phyloP scores from a whole-genome alignment of 495 filamentous ascomycete species.

The Tetracladium setigerum region DNA sequence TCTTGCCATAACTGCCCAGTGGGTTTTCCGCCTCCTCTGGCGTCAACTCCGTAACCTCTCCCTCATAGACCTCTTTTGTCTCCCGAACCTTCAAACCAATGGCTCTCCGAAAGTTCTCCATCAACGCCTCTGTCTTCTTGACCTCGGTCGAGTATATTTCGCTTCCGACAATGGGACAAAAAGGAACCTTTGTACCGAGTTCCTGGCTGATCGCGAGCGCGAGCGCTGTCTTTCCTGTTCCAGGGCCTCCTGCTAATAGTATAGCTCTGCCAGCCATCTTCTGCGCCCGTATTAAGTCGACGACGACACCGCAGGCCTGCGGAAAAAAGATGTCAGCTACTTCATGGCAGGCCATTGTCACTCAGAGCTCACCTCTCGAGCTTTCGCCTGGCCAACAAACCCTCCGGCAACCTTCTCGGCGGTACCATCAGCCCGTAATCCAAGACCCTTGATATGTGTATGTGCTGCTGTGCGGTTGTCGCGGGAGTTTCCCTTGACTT shows the following conservation, averaged over 20 bases:
- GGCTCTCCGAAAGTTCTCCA: constrained; percentile 96
- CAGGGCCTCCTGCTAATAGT: constrained; percentile 81
- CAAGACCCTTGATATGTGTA: constrained; percentile 93
- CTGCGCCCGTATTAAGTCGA: constrained; percentile 87
- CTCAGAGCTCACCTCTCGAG: constrained; percentile 60
- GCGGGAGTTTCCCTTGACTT: constrained; percentile 91
- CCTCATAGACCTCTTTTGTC: constrained; percentile 97
- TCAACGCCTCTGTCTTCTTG: constrained; percentile 97
- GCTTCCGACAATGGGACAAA: constrained; percentile 93
- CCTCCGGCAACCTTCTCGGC: constrained; percentile 70
- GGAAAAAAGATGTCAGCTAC: background rate
- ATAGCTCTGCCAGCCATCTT: constrained; percentile 97
- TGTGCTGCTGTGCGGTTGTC: constrained; percentile 94
- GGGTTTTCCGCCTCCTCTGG: constrained; percentile 98
- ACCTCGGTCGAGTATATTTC: constrained; percentile 96
- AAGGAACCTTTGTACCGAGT: constrained; percentile 93
- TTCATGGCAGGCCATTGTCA: background rate
- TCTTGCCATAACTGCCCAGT: constrained; percentile 90
- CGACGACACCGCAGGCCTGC: constrained; percentile 83
- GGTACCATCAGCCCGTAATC: constrained; percentile 71
- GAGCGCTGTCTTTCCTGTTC: constrained; percentile 94
- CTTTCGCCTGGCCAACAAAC: constrained; percentile 82
- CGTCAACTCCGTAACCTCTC: constrained; percentile 91
- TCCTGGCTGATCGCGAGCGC: constrained; percentile 92
- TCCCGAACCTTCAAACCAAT: constrained; percentile 95